These are phyloP conservation scores for Echites panduratus DNA, from an alignment of 257 asterid genomes.

Conservation along the genomic window DNA sequence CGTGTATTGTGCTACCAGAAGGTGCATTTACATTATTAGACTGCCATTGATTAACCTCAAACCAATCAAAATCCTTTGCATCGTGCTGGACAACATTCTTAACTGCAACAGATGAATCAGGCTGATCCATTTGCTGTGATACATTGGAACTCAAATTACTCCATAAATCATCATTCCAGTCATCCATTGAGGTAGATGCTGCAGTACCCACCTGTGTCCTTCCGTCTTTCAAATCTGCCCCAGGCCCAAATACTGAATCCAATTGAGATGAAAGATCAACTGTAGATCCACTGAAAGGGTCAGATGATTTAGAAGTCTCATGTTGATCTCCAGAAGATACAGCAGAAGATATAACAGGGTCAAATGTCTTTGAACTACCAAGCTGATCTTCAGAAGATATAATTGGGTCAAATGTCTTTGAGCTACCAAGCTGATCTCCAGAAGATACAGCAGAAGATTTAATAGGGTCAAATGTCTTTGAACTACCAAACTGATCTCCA, in stretches of 20 bases:
- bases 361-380: constrained; percentile 28
- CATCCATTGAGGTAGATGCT: constrained; percentile 39
- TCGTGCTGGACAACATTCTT: constrained; percentile 25
- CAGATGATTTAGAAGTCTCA: constrained; percentile 15
- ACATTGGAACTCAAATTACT: constrained; percentile 31
- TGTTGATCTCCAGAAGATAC: constrained; percentile 28
- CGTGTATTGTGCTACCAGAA: constrained; percentile 15
- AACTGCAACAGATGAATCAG: constrained; percentile 30
- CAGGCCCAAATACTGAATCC: constrained; percentile 59
- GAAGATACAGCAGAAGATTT: not conserved
- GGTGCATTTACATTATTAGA: constrained; percentile 19
- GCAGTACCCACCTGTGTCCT: constrained; percentile 28
- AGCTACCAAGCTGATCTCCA: constrained; percentile 29
- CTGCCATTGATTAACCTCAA: constrained; percentile 45
- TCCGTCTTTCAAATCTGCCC: constrained; percentile 26
- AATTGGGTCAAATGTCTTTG: constrained; percentile 28
- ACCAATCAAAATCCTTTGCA: constrained; percentile 40
- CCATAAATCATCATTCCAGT: constrained; percentile 51
- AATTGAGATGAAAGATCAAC: constrained; percentile 54
- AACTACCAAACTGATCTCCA: constrained; percentile 19
- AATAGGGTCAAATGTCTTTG: constrained; percentile 18
- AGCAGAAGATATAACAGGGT: constrained; percentile 18
- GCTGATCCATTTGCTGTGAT: constrained; percentile 25
- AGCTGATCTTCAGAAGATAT: constrained; percentile 26
- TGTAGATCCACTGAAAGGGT: constrained; percentile 21